Evolutionary conservation across 169 alveolate species (phyloP).

Genomic region (Hammondia hammondi): DNA sequence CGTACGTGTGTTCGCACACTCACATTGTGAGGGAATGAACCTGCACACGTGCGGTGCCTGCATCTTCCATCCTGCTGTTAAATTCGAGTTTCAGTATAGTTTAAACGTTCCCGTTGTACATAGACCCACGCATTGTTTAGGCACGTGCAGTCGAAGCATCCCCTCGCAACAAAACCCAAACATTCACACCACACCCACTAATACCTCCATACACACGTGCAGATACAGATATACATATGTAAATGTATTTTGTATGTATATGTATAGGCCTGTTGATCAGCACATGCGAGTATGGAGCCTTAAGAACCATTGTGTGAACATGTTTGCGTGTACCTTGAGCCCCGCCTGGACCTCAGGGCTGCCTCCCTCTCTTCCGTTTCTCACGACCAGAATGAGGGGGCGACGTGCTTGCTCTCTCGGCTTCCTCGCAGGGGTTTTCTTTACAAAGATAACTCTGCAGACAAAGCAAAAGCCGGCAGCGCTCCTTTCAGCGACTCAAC

Average conservation of each 20-base stretch:
- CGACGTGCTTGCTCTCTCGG: not conserved
- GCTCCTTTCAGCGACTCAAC: no score
- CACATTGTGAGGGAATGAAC: no score
- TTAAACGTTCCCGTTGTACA: no score
- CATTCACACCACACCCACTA: no score
- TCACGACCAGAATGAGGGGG: slow-evolving; percentile 22
- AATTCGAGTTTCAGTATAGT: no score
- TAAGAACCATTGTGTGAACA: not conserved
- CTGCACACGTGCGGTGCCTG: no score
- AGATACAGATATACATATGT: not conserved
- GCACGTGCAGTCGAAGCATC: no score
- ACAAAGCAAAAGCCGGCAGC: not conserved
- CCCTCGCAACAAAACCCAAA: no score
- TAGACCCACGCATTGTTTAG: no score
- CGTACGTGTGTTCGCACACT: no score
- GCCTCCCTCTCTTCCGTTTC: slow-evolving; percentile 49
- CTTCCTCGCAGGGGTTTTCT: not conserved
- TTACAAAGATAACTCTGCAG: not conserved
- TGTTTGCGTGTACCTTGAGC: not conserved
- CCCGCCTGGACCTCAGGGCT: slow-evolving; percentile 27
- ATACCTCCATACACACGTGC: not conserved
- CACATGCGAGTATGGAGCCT: not conserved
- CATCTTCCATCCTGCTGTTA: no score
- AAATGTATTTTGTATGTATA: not conserved
- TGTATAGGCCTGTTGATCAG: not conserved